Evolutionary conservation across 169 alveolate species (phyloP), one percentile per base, ranked within the genome.

Genomic region (Cyclospora cayetanensis): DNA sequence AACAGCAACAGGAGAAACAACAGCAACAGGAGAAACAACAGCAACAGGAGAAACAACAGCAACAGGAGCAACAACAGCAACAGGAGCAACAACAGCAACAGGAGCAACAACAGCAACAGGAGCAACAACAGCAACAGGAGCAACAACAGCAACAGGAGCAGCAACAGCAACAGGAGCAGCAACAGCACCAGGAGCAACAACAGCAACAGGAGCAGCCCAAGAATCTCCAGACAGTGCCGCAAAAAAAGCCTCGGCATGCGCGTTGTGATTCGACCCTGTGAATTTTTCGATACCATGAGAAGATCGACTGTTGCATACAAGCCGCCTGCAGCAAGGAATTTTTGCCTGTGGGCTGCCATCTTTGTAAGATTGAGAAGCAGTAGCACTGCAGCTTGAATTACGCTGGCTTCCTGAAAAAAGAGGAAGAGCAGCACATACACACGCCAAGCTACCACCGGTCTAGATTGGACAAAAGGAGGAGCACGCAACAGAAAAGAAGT

Each of bases 201-300:
- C 22, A 60, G 72, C 72, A 60, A 22, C 35, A 60, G 72, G 34
- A 60, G 72, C 72, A 60, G 72, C n/a, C 27, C 5, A 60, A 7
- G 34, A 60, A 50, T 9, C 18, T 18, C 9, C 60, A 9, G 18
- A n/a, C n/a, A n/a, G n/a, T n/a, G n/a, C n/a, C n/a, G n/a, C n/a
- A n/a, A n/a, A n/a, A n/a, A n/a, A n/a, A n/a, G n/a, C n/a, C n/a
- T n/a, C n/a, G n/a, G n/a, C n/a, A n/a, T n/a, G n/a, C n/a, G n/a
- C n/a, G n/a, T n/a, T n/a, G n/a, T n/a, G n/a, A n/a, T n/a, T n/a
- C n/a, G n/a, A n/a, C n/a, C n/a, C n/a, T n/a, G n/a, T n/a, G n/a
- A n/a, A n/a, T n/a, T n/a, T n/a, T n/a, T n/a, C n/a, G n/a, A n/a
- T 60, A 55, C 90, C 90, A 83, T 83, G 90, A 55, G 90, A 18